These are phyloP conservation scores for Cladophialophora exuberans DNA, from an alignment of 2,329 filamentous ascomycete species.

Conservation along the genomic window DNA sequence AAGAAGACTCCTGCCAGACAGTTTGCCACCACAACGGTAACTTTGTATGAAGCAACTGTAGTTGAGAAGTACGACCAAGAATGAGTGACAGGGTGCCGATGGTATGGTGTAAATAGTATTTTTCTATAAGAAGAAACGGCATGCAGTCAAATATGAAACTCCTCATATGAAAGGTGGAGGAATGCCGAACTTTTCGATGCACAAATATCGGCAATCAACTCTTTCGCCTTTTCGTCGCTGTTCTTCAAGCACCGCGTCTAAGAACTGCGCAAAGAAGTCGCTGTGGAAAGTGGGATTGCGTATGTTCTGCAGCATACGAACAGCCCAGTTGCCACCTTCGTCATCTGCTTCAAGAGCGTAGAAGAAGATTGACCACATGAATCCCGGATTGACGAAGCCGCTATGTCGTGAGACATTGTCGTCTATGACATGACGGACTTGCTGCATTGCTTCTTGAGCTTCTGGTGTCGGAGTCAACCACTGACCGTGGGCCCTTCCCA, in stretches of 20 bases:
- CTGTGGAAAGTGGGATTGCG: conserved; percentile 10
- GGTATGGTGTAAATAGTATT: too few relatives aligned
- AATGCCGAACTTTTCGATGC: conserved; percentile 17
- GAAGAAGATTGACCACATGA: conserved; percentile 20
- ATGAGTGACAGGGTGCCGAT: neutral
- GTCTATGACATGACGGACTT: conserved; percentile 12
- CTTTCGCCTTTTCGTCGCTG: conserved; percentile 11
- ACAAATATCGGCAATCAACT: conserved; percentile 18
- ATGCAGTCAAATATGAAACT: neutral
- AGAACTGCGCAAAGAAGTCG: conserved; percentile 11
- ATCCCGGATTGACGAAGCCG: conserved; percentile 5
- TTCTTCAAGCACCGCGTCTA: conserved; percentile 6
- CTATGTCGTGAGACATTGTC: neutral
- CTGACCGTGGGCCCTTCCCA: conserved; percentile 9
- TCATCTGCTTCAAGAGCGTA: conserved; percentile 12
- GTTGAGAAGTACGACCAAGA: conserved; percentile 2
- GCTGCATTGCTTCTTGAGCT: conserved; percentile 12
- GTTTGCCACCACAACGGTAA: conserved; percentile 40
- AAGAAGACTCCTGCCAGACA: conserved; percentile 41
- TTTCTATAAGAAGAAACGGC: neutral
- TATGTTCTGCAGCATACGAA: conserved; percentile 10
- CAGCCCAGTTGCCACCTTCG: conserved; percentile 14
- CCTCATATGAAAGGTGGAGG: conserved; percentile 6
- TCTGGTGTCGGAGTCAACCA: conserved; percentile 5
- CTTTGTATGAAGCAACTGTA: conserved; percentile 18